Evolutionary conservation across 768 basidiomycete genomes (phyloP).

Genomic region (Mycena polygramma): DNA sequence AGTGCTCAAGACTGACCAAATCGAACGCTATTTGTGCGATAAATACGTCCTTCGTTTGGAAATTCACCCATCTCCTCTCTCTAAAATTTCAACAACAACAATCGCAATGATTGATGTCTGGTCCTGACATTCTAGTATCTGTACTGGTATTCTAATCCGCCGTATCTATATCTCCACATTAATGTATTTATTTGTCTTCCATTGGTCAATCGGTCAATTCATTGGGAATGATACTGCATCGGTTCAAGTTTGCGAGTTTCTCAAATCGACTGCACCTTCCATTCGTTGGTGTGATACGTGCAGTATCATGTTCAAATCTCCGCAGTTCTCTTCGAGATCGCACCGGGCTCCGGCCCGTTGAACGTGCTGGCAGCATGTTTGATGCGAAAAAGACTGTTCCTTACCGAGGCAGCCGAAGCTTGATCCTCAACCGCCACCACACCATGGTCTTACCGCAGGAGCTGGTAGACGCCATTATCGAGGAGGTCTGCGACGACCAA

Average conservation of each 20-base stretch:
- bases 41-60: not conserved
- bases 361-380: too few species aligned
- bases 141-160: not conserved
- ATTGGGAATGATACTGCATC: not conserved
- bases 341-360: too few species aligned
- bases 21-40: too few species aligned
- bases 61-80: constrained; percentile 3
- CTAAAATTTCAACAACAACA: not conserved
- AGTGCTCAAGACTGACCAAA: not conserved
- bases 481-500: not conserved
- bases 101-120: not conserved
- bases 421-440: not conserved
- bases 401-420: not conserved
- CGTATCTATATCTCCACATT: not conserved
- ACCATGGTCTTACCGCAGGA: not conserved
- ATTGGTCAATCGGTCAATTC: not conserved
- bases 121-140: not conserved
- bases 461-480: not conserved
- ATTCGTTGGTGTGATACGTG: not conserved
- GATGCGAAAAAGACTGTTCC: not conserved
- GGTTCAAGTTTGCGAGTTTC: too few species aligned
- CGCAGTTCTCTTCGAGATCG: too few species aligned
- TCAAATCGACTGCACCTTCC: not conserved
- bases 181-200: not conserved
- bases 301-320: not conserved